Conservation (phyloP, 306 rosid genomes). For the Trifolium pratense region DNA sequence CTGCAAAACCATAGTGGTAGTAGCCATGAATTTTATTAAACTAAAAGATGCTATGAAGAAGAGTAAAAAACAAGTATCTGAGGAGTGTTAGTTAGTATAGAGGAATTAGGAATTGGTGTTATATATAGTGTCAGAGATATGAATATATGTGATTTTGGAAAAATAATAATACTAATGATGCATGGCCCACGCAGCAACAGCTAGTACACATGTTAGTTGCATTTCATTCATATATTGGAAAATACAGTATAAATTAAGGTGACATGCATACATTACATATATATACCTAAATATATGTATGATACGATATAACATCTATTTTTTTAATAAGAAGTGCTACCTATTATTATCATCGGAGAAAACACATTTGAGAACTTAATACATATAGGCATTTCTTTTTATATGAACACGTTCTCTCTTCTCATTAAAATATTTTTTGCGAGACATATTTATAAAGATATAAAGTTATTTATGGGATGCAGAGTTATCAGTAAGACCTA, state of each 20-base stretch:
- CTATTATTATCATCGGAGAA: no score
- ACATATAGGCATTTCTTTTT: no score
- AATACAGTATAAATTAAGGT: background rate
- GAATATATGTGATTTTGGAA: background rate
- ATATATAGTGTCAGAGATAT: slow-evolving; percentile 8
- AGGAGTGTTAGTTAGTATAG: background rate
- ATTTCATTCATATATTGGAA: background rate
- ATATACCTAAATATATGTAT: no score
- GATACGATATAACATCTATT: no score
- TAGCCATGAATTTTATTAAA: background rate
- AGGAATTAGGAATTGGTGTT: slow-evolving; percentile 10
- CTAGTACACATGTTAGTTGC: background rate
- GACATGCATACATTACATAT: background rate
- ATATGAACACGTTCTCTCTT: no score
- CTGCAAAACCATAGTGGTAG: slow-evolving; percentile 6
- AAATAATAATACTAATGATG: background rate
- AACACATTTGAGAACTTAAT: no score
- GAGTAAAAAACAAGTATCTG: background rate
- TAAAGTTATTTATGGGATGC: no score
- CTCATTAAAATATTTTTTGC: no score
- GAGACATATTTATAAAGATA: no score
- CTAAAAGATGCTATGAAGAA: background rate
- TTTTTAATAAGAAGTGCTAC: no score
- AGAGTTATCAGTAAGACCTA: no score
- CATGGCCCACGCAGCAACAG: slow-evolving; percentile 4